These are phyloP conservation scores for Malassezia psittaci DNA, from an alignment of 1,284 basidiomycete species.

Conservation along the genomic window DNA sequence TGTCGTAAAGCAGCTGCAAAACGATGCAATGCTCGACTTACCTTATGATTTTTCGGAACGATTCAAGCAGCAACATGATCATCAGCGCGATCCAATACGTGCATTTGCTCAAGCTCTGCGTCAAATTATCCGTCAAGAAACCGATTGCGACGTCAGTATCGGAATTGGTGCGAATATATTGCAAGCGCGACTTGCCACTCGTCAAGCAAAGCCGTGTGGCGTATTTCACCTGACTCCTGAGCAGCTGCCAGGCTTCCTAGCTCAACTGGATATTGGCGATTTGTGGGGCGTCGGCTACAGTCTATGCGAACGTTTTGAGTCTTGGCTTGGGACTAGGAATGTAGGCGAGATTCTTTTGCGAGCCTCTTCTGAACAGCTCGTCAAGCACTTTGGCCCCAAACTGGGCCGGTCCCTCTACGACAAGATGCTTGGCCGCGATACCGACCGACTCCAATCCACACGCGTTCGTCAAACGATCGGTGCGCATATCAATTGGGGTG, in stretches of 20 bases:
- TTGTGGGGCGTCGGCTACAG: constrained; percentile 73
- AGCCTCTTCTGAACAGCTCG: constrained; percentile 19
- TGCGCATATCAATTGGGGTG: constrained; percentile 59
- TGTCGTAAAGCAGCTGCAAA: constrained; percentile 51
- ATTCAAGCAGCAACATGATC: neutral
- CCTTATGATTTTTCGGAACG: neutral
- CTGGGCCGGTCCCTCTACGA: constrained; percentile 76
- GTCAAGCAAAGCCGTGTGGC: constrained; percentile 77
- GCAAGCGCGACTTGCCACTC: constrained; percentile 80
- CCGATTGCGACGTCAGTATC: constrained; percentile 69
- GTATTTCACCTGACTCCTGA: constrained; percentile 65
- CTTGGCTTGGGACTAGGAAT: constrained; percentile 63
- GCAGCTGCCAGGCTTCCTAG: constrained; percentile 53
- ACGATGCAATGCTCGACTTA: neutral
- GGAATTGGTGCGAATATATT: constrained; percentile 86
- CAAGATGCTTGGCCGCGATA: constrained; percentile 71
- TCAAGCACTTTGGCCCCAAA: constrained; percentile 64
- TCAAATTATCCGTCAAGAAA: constrained; percentile 62
- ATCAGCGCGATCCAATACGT: neutral
- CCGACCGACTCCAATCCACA: constrained; percentile 60
- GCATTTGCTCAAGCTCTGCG: constrained; percentile 64
- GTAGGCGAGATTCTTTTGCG: constrained; percentile 56
- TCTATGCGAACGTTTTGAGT: constrained; percentile 48
- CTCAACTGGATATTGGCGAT: constrained; percentile 69
- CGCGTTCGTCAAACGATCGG: constrained; percentile 32